Evolutionary conservation across 495 filamentous ascomycete species (phyloP).

Genomic region (Penicillium subrubescens): DNA sequence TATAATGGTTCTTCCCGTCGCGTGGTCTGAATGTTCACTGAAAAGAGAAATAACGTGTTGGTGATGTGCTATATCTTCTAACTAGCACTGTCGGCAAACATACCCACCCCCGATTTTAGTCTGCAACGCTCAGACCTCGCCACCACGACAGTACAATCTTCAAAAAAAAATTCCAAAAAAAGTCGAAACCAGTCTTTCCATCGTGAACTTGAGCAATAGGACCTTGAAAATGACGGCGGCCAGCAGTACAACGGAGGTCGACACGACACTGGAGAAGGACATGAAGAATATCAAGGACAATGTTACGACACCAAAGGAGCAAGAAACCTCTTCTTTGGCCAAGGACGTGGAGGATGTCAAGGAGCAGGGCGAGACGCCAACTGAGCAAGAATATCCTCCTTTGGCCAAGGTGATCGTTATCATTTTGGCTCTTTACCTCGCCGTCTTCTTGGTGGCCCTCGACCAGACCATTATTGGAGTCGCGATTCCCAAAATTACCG

Average conservation of each 20-base stretch:
- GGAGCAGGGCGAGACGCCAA: conserved; percentile 3
- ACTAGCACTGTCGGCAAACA: not conserved
- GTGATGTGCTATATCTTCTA: not conserved
- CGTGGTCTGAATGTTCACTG: not conserved
- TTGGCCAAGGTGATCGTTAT: conserved; percentile 19
- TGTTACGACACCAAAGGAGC: not conserved
- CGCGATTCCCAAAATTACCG: conserved; percentile 48
- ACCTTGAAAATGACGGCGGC: conserved; percentile 6
- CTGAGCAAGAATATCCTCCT: conserved; percentile 21
- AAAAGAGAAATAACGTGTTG: not conserved
- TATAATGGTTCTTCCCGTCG: not conserved
- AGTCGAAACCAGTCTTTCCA: not conserved
- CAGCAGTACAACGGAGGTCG: conserved; percentile 13
- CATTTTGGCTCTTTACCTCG: conserved; percentile 40
- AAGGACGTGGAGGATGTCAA: conserved; percentile 13
- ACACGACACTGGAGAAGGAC: conserved; percentile 6
- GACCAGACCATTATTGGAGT: conserved; percentile 52
- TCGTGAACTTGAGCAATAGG: not conserved
- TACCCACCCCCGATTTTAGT: not conserved
- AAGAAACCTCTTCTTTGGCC: conserved; percentile 18
- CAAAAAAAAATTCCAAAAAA: not conserved
- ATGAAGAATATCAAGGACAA: conserved; percentile 9
- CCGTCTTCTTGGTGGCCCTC: conserved; percentile 52
- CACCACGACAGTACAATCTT: not conserved
- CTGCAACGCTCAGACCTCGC: not conserved